Evolutionary conservation across 192 early-diverging fungal species (phyloP).

Genomic region (Coemansia sp.): DNA sequence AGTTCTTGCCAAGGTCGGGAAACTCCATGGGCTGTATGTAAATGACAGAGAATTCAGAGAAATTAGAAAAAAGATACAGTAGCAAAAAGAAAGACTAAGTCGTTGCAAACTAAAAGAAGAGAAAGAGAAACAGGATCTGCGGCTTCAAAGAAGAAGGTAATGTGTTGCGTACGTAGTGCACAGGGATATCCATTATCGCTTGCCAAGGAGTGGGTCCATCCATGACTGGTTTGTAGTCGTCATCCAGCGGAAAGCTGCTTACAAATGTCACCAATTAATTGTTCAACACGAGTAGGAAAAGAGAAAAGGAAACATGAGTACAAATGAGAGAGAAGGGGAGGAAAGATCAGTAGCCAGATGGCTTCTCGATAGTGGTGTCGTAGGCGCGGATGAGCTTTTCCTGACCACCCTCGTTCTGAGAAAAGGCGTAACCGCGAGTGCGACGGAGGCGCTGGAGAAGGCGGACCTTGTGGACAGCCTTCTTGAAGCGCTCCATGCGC

Average conservation of each 20-base stretch:
- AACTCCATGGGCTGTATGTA: slow-evolving; percentile 59
- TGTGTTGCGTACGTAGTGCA: neutral
- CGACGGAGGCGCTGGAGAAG: slow-evolving; percentile 89
- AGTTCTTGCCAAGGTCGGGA: slow-evolving; percentile 68
- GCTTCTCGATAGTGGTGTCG: slow-evolving; percentile 72
- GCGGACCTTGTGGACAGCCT: slow-evolving; percentile 98
- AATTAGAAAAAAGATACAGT: neutral
- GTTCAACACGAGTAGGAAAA: too few relatives aligned
- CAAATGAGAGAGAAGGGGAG: neutral
- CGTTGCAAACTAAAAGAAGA: slow-evolving; percentile 2
- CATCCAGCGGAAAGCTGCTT: neutral
- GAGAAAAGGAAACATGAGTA: neutral
- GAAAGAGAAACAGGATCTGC: slow-evolving; percentile 4
- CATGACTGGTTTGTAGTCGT: neutral
- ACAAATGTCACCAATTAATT: neutral
- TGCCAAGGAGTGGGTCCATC: too few relatives aligned
- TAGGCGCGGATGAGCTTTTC: slow-evolving; percentile 77
- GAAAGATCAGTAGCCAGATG: slow-evolving; percentile 51
- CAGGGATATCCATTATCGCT: too few relatives aligned
- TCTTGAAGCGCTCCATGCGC: slow-evolving; percentile 96
- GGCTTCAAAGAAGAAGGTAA: neutral
- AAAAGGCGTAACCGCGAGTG: slow-evolving; percentile 95
- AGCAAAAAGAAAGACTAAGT: neutral
- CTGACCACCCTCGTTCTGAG: slow-evolving; percentile 95
- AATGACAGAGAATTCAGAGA: neutral